A percentile compares a stretch with the other conserved stretches of the same genome.
These are phyloP conservation scores for Taphrina confusa DNA, from an alignment of 1,139 yeast species.

Conservation along the genomic window DNA sequence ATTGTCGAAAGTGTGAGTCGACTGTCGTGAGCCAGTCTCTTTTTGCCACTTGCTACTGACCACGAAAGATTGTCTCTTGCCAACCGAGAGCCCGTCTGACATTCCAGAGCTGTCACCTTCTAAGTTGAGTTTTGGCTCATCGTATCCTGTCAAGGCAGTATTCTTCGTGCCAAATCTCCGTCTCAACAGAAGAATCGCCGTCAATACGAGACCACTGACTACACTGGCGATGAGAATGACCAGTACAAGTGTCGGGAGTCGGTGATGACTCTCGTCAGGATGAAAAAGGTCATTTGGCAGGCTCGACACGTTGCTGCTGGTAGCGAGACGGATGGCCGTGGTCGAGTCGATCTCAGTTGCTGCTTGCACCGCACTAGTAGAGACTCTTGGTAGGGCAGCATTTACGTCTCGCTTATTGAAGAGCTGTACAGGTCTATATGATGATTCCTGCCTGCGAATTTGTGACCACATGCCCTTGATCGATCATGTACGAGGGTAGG, in stretches of 20 bases:
- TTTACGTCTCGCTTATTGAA: too few relatives aligned
- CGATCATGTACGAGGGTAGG: too few relatives aligned
- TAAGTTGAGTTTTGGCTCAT: not conserved
- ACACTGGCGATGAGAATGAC: not conserved
- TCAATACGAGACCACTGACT: not conserved
- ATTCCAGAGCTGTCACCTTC: not conserved
- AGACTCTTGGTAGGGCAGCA: too few relatives aligned
- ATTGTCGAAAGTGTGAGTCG: not conserved
- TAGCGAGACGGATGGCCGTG: too few relatives aligned
- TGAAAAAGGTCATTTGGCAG: not conserved
- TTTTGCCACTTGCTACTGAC: too few relatives aligned
- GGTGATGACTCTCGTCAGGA: conserved; percentile 5
- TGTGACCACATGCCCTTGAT: too few relatives aligned
- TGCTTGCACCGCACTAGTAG: too few relatives aligned
- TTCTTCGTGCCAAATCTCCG: not conserved
- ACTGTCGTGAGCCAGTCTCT: not conserved
- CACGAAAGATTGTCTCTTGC: too few relatives aligned
- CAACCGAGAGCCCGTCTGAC: not conserved
- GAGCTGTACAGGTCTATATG: too few relatives aligned
- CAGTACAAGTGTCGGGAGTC: conserved; percentile 5
- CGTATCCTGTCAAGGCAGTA: not conserved
- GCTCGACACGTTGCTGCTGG: not conserved
- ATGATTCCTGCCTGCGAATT: too few relatives aligned
- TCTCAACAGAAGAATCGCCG: not conserved
- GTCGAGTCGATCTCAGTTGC: too few relatives aligned